These are phyloP conservation scores for Chlamydomonas eustigma DNA, from an alignment of 139 green algal genomes.

Conservation along the genomic window DNA sequence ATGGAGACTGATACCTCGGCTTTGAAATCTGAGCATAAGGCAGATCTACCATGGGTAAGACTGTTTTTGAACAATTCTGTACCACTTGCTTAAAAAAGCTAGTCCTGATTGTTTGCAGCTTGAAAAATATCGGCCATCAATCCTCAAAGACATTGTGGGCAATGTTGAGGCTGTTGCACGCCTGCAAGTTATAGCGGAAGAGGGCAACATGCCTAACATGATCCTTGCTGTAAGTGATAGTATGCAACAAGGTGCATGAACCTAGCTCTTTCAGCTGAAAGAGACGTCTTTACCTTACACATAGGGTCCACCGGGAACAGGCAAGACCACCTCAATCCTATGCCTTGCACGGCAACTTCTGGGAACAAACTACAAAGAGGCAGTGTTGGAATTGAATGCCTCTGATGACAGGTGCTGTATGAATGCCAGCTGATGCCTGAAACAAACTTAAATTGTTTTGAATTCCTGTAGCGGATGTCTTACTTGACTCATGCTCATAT, in stretches of 20 bases:
- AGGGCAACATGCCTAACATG: slow-evolving; percentile 97
- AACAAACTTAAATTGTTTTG: background rate
- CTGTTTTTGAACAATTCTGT: background rate
- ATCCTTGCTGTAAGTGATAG: slow-evolving; percentile 78
- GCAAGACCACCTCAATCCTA: slow-evolving; percentile 95
- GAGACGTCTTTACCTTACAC: background rate
- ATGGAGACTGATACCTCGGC: background rate
- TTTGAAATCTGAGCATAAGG: background rate
- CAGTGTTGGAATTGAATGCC: slow-evolving; percentile 96
- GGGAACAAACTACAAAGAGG: slow-evolving; percentile 80
- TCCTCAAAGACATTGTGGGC: slow-evolving; percentile 90
- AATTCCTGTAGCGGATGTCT: background rate
- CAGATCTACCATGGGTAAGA: background rate
- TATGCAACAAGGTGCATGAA: no score
- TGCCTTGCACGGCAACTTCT: slow-evolving; percentile 88
- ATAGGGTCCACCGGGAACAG: slow-evolving; percentile 92
- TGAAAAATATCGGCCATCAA: slow-evolving; percentile 90
- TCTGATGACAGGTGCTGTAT: slow-evolving; percentile 82
- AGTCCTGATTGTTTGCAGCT: slow-evolving; percentile 42
- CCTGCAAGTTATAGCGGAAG: slow-evolving; percentile 86
- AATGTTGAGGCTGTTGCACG: slow-evolving; percentile 90
- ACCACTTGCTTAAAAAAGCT: background rate
- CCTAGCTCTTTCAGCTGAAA: no score
- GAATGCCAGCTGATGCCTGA: background rate
- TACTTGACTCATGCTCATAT: background rate